Conservation (phyloP, 495 filamentous ascomycete genomes). For the Pyrenula aspistea region DNA sequence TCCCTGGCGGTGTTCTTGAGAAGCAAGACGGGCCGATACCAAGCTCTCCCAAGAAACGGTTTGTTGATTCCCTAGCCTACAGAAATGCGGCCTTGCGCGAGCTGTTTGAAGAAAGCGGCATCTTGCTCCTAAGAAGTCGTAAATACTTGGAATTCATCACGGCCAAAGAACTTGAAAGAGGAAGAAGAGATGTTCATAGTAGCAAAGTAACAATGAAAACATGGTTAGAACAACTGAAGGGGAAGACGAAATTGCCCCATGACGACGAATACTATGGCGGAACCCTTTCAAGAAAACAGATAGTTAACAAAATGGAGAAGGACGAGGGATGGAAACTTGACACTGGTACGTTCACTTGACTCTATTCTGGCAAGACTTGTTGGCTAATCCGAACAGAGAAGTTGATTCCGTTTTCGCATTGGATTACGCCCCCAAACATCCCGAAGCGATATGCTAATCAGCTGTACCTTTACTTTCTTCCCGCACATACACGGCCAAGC, state of each 20-base stretch:
- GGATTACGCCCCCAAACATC: slow-evolving; percentile 69
- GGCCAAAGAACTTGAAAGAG: slow-evolving; percentile 43
- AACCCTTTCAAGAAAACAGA: too few relatives aligned
- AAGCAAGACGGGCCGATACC: slow-evolving; percentile 52
- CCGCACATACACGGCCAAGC: slow-evolving; percentile 38
- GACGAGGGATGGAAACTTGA: not conserved
- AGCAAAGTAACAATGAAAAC: slow-evolving; percentile 9
- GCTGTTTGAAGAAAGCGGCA: slow-evolving; percentile 90
- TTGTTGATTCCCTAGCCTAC: slow-evolving; percentile 58
- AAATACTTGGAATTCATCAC: slow-evolving; percentile 42
- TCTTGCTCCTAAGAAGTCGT: slow-evolving; percentile 57
- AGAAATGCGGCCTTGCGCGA: slow-evolving; percentile 74
- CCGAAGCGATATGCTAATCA: slow-evolving; percentile 77
- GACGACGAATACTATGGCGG: too few relatives aligned
- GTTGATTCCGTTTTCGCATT: slow-evolving; percentile 77
- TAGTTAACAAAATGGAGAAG: too few relatives aligned
- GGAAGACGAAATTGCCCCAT: not conserved
- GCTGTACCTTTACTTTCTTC: slow-evolving; percentile 95
- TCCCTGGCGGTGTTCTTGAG: slow-evolving; percentile 84
- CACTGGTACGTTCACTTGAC: not conserved
- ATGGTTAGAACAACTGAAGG: not conserved
- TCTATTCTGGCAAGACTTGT: slow-evolving; percentile 32
- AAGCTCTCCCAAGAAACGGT: slow-evolving; percentile 30
- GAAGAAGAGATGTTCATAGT: slow-evolving; percentile 53
- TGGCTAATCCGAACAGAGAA: slow-evolving; percentile 55